Evolutionary conservation across 2,329 filamentous ascomycete species (phyloP).

Genomic region (Phialophora verrucosa): DNA sequence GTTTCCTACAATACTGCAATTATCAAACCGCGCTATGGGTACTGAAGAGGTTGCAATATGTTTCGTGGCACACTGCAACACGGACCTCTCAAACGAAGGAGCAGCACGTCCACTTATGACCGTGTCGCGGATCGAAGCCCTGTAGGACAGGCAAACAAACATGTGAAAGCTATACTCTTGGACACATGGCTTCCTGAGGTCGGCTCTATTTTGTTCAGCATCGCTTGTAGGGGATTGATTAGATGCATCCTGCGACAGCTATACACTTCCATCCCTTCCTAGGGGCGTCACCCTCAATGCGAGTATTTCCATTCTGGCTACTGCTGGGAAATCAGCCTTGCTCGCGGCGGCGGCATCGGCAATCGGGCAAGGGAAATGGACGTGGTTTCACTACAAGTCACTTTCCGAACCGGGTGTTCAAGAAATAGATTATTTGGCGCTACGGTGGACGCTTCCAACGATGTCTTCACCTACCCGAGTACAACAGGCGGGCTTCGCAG

Average conservation of each 20-base stretch:
- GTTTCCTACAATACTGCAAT: not conserved
- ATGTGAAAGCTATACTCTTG: not conserved
- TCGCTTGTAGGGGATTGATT: not conserved
- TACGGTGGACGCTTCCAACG: not conserved
- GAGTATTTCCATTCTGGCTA: not conserved
- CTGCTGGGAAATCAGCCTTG: slow-evolving; percentile 5
- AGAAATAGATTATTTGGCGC: not conserved
- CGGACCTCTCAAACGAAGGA: not conserved
- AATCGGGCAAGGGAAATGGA: slow-evolving; percentile 14
- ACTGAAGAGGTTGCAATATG: not conserved
- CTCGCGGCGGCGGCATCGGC: slow-evolving; percentile 4
- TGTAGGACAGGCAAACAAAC: not conserved
- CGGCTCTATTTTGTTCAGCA: not conserved
- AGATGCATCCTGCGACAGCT: not conserved
- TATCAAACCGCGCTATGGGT: not conserved
- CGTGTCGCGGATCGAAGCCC: not conserved
- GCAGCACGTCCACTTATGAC: not conserved
- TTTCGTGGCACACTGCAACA: not conserved
- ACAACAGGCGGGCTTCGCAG: not conserved
- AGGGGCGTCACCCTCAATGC: not conserved
- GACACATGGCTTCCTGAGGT: slow-evolving; percentile 3
- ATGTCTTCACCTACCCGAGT: not conserved
- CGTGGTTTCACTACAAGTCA: not conserved
- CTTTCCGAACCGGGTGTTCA: not conserved
- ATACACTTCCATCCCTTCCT: slow-evolving; percentile 4